Percentiles rank a stretch among this genome's conserved stretches.
Evolutionary conservation across 495 filamentous ascomycete species (phyloP).

Genomic region (Parmelia sp.): DNA sequence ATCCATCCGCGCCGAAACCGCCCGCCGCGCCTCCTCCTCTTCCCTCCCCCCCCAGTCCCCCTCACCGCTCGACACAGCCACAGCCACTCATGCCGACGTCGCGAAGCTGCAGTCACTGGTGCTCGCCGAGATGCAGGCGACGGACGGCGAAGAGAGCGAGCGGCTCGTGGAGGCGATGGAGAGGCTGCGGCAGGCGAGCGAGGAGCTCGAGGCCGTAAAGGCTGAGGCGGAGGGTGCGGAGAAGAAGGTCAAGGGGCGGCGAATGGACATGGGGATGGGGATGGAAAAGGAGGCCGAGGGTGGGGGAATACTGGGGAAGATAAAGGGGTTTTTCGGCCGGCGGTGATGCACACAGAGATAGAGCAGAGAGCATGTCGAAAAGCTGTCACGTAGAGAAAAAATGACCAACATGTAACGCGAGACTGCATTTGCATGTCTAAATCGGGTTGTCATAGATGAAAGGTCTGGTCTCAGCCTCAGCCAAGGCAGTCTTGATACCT

Average conservation of each 20-base stretch:
- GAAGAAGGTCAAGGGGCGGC: not conserved
- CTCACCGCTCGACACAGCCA: not conserved
- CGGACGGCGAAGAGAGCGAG: too few relatives aligned
- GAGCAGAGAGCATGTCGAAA: not conserved
- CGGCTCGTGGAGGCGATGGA: too few relatives aligned
- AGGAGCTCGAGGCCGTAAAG: constrained; percentile 3
- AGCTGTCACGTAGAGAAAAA: not conserved
- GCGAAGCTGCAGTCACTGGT: too few relatives aligned
- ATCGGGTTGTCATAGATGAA: too few relatives aligned
- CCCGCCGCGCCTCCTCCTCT: not conserved
- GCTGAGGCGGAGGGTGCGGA: not conserved
- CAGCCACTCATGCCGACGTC: too few relatives aligned
- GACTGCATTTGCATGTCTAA: not conserved
- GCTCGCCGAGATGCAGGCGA: too few relatives aligned
- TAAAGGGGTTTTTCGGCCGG: constrained; percentile 43
- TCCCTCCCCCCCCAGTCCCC: too few relatives aligned
- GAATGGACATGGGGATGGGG: not conserved
- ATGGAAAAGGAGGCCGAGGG: constrained; percentile 22
- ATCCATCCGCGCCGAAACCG: not conserved
- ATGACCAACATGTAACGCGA: too few relatives aligned
- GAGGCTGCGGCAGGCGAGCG: constrained; percentile 67
- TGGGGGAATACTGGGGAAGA: constrained; percentile 25
- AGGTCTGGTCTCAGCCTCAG: not conserved
- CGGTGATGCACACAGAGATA: constrained; percentile 56
- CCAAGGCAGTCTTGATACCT: not conserved